Conservation (phyloP, 1,139 yeast genomes). For the Geotrichum aggregatum region DNA sequence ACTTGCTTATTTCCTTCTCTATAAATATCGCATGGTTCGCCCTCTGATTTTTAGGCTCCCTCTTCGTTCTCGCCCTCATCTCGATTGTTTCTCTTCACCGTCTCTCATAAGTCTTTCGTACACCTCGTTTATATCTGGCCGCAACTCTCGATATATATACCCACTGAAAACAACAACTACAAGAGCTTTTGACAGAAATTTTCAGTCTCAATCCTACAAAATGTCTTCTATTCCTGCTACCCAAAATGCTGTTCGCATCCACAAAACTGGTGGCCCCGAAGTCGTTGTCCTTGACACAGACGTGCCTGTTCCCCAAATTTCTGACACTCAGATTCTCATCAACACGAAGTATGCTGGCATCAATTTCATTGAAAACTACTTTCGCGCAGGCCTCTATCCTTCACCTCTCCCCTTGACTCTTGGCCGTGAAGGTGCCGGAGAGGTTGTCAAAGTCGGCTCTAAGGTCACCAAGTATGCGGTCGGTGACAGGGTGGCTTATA, state of each 20-base stretch:
- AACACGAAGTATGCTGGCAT: constrained; percentile 73
- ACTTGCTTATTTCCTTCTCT: too few relatives aligned
- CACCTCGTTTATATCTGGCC: neutral
- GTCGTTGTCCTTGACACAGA: constrained; percentile 49
- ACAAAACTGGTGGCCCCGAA: constrained; percentile 55
- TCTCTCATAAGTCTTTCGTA: neutral
- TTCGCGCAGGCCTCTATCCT: constrained; percentile 73
- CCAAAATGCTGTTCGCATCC: constrained; percentile 56
- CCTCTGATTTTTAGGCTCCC: neutral
- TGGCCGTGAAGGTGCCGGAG: constrained; percentile 86
- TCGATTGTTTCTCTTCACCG: neutral
- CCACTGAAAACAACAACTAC: neutral
- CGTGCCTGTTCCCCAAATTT: constrained; percentile 55
- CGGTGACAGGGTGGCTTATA: constrained; percentile 71
- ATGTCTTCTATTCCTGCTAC: constrained; percentile 46
- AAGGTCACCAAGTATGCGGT: constrained; percentile 53
- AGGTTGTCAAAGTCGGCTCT: constrained; percentile 62
- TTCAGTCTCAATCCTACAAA: neutral
- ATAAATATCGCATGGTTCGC: neutral
- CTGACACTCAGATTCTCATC: constrained; percentile 56
- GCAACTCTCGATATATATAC: neutral
- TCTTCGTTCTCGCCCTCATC: neutral
- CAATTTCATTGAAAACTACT: constrained; percentile 78
- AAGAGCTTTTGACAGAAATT: neutral
- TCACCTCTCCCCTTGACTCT: constrained; percentile 54